Evolutionary conservation across 306 rosid genomes (phyloP), one percentile per base, ranked within the genome.

Genomic region (Chamaecrista fasciculata): DNA sequence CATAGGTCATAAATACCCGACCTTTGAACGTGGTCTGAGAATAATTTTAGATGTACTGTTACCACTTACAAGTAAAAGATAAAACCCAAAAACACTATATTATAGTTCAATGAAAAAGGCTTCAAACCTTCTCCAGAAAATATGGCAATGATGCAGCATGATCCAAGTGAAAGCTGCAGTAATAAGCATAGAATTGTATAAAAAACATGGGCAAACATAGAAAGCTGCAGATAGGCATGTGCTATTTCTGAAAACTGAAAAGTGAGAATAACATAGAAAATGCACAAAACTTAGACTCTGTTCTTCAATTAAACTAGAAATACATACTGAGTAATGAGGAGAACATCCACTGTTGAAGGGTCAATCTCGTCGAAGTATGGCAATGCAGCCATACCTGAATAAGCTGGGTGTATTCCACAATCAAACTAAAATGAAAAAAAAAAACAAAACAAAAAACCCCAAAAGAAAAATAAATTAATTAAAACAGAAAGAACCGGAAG

Each of bases 351-450:
- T 0, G 86, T 79, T 15, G 97, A 94, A 23, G 98, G 98, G 66
- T 94, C 98, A 24, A 94, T 94, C 81, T 90, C 97, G 67, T 94
- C 98, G 70, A 93, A 93, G 78, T 90, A 90, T 0, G 98, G 98
- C 75, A 93, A 82, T 43, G 97, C 97, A 42, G 98, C 98, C 98
- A 93, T 90, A 64, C 98, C 96, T 1, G 91, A 94, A 53, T 85
- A 94, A 37, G 86, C 96, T 0, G 89, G 98, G 64, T 92, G 96
- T 9, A 94, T 94, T n/a, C 99, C 99, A 72, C 99, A 94, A 62
- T 94, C 99, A 47, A 94, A 94, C 91, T 86, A 56, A 58, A 62
- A 16, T 14, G 23, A 6, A 21, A 8, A 20, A 26, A n/a, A n/a
- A n/a, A n/a, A n/a, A n/a, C n/a, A n/a, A n/a, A n/a, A n/a, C n/a